A percentile compares a stretch with the other conserved stretches of the same genome.
Evolutionary conservation across 176 grass and related monocot species (phyloP).

Genomic region (bread wheat (Triticum aestivum)): IWGSC_CS_RefSeq_v2.1 NC_057808.1:386460977-386461476

Average conservation of each 20-base stretch:
- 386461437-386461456: slow-evolving; percentile 23
- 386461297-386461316: slow-evolving; percentile 33
- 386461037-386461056: slow-evolving; percentile 64
- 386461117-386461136: slow-evolving; percentile 59
- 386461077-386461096: slow-evolving; percentile 47
- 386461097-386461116: slow-evolving; percentile 41
- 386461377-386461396: slow-evolving; percentile 3
- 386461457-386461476: slow-evolving; percentile 14
- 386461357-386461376: slow-evolving; percentile 39
- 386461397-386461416: slow-evolving; percentile 27
- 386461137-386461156: slow-evolving; percentile 78
- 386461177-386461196: slow-evolving; percentile 50
- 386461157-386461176: slow-evolving; percentile 64
- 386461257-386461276: slow-evolving; percentile 26
- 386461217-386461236: slow-evolving; percentile 30
- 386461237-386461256: slow-evolving; percentile 36
- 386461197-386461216: slow-evolving; percentile 21
- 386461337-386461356: slow-evolving; percentile 36
- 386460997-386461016: slow-evolving; percentile 35
- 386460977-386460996: slow-evolving; percentile 72
- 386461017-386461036: slow-evolving; percentile 50
- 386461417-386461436: slow-evolving; percentile 18
- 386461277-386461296: slow-evolving; percentile 40
- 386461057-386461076: slow-evolving; percentile 75
- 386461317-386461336: slow-evolving; percentile 36